phyloP scores from a whole-genome alignment of 805 yeast species.

The Cyberlindnera saturnus region DNA sequence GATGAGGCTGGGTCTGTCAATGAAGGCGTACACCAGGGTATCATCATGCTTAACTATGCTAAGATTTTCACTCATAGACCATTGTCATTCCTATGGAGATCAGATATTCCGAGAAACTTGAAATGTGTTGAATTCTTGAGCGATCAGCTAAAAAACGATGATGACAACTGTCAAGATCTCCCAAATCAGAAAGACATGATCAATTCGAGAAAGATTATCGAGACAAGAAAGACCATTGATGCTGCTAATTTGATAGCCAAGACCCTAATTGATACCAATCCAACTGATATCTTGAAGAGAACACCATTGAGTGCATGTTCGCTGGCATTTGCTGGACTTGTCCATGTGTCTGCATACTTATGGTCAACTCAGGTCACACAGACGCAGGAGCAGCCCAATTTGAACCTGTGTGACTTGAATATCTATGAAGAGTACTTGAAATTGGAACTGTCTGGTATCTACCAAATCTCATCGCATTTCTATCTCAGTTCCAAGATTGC shows the following conservation, averaged over 20 bases:
- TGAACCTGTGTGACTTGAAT: conserved; percentile 12
- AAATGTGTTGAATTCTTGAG: conserved; percentile 26
- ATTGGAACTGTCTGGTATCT: conserved; percentile 42
- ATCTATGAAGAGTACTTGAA: conserved; percentile 43
- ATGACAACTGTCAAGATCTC: conserved; percentile 26
- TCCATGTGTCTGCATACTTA: conserved; percentile 46
- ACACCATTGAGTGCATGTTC: conserved; percentile 50
- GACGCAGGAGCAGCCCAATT: conserved; percentile 14
- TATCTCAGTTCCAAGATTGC: conserved; percentile 41
- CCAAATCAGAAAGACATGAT: conserved; percentile 27
- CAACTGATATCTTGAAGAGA: conserved; percentile 35
- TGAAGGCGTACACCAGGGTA: conserved; percentile 49
- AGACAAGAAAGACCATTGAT: conserved; percentile 47
- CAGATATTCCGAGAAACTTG: conserved; percentile 37
- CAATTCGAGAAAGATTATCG: conserved; percentile 41
- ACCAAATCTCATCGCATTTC: conserved; percentile 47
- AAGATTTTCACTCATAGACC: conserved; percentile 52
- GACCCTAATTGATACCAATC: conserved; percentile 40
- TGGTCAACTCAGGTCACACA: conserved; percentile 40
- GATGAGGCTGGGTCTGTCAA: conserved; percentile 39
- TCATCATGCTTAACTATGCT: conserved; percentile 43
- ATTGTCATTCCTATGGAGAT: conserved; percentile 46
- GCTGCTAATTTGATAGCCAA: conserved; percentile 46
- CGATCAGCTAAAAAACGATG: conserved; percentile 22
- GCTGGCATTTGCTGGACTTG: conserved; percentile 45